phyloP scores from a whole-genome alignment of 2,329 filamentous ascomycete species.

The Mariannaea elegans region DNA sequence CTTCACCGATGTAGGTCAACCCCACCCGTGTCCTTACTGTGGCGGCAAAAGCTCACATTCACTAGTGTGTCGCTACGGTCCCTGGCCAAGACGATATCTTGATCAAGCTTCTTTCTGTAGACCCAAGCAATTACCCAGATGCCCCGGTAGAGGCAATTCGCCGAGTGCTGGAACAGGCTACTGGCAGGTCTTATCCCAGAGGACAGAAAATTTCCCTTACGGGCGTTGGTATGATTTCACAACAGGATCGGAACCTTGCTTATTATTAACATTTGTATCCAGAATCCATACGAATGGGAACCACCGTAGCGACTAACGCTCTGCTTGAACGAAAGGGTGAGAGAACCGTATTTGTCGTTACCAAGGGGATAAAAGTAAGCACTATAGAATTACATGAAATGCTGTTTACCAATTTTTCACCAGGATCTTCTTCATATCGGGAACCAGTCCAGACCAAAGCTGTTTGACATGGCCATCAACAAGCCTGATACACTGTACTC shows the following conservation, averaged over 20 bases:
- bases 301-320: conserved; percentile 91
- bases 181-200: conserved; percentile 75
- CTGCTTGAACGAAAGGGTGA: conserved; percentile 89
- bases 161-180: conserved; percentile 82
- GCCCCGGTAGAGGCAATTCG: conserved; percentile 90
- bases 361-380: conserved; percentile 72
- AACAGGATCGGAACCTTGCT: too few relatives aligned
- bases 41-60: too few relatives aligned
- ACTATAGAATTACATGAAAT: not conserved
- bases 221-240: conserved; percentile 7
- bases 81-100: conserved; percentile 75
- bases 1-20: conserved; percentile 82
- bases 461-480: conserved; percentile 87
- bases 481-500: conserved; percentile 89
- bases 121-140: conserved; percentile 88
- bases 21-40: too few relatives aligned
- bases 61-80: conserved; percentile 89
- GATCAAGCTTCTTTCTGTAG: conserved; percentile 87
- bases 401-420: not conserved
- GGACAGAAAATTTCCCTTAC: conserved; percentile 67
- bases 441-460: conserved; percentile 86
- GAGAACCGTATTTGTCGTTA: conserved; percentile 84
- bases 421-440: conserved; percentile 87
- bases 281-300: conserved; percentile 92
- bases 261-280: conserved; percentile 75